phyloP scores from a whole-genome alignment of 1,139 yeast species.

The Saccharomyces pastorianus region DNA sequence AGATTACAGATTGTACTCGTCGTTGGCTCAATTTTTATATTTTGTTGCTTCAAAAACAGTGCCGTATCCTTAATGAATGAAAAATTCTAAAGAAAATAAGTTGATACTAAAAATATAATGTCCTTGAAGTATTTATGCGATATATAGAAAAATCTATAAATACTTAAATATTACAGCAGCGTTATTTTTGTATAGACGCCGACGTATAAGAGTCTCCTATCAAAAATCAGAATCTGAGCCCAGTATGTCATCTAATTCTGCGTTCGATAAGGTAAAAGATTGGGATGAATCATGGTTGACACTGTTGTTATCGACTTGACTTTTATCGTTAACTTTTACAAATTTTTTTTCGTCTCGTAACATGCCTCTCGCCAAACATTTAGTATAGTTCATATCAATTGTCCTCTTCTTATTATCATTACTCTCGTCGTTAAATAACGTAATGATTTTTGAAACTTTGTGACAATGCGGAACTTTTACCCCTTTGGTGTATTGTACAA shows the following conservation, averaged over 20 bases:
- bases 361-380: constrained; percentile 20
- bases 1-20: background rate
- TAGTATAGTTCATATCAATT: constrained; percentile 24
- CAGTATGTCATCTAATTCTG: constrained; percentile 10
- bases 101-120: background rate
- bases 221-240: constrained; percentile 16
- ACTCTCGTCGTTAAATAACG: constrained; percentile 14
- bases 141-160: background rate
- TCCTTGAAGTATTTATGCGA: background rate
- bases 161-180: background rate
- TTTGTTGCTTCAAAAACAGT: background rate
- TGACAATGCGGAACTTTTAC: constrained; percentile 16
- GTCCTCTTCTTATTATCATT: constrained; percentile 12
- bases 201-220: background rate
- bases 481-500: constrained; percentile 11
- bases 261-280: background rate
- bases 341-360: background rate
- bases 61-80: background rate
- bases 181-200: background rate
- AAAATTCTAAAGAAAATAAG: background rate
- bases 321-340: background rate
- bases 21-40: background rate
- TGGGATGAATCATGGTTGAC: background rate
- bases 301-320: background rate
- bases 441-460: constrained; percentile 11